These are phyloP conservation scores for Vigna nakashimae DNA, from an alignment of 306 rosid species.

Conservation along the genomic window DNA sequence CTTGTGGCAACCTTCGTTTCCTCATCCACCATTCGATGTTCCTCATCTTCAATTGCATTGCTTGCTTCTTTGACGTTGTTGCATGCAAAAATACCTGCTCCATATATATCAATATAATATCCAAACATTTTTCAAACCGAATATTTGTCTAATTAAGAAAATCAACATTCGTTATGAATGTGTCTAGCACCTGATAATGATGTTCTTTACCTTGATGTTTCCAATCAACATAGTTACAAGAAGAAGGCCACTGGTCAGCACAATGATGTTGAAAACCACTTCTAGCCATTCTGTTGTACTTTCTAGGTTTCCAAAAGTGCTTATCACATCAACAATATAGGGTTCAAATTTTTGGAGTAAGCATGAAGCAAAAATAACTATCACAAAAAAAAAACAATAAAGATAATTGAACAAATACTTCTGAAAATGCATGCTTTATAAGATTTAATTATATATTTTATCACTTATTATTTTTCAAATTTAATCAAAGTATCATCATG, in stretches of 20 bases:
- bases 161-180: not conserved
- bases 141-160: not conserved
- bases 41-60: conserved; percentile 93
- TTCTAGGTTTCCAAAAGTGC: conserved; percentile 93
- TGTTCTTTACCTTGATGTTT: conserved; percentile 72
- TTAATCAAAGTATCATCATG: too few species aligned
- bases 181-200: not conserved
- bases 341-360: not conserved
- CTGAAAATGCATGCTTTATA: not conserved
- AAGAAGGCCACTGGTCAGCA: conserved; percentile 90
- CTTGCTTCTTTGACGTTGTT: conserved; percentile 91
- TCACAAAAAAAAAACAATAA: not conserved
- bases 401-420: not conserved
- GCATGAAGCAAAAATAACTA: conserved; percentile 20
- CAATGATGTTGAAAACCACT: conserved; percentile 88
- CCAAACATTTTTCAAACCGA: not conserved
- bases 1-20: conserved; percentile 72
- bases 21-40: conserved; percentile 98
- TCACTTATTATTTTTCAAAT: too few species aligned
- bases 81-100: conserved; percentile 91
- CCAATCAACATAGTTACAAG: conserved; percentile 95
- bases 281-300: conserved; percentile 96
- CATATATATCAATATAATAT: not conserved
- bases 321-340: conserved; percentile 34
- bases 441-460: too few species aligned